Percentiles rank a stretch among this genome's conserved stretches.
phyloP scores from a whole-genome alignment of 805 yeast genomes.

The Wickerhamomyces queroliae region DNA sequence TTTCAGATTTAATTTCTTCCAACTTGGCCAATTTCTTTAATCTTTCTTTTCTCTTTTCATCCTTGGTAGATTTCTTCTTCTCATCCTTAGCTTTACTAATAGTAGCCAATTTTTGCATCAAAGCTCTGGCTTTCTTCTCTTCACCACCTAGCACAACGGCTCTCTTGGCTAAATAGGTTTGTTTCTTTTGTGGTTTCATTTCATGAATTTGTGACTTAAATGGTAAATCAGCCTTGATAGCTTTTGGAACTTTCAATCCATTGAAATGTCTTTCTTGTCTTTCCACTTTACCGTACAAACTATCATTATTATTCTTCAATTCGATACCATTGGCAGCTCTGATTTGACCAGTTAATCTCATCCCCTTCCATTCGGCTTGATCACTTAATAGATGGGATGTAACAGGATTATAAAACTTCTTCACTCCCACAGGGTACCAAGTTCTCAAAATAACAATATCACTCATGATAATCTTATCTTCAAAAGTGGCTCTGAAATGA shows the following conservation, averaged over 20 bases:
- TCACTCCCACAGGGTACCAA: constrained; percentile 93
- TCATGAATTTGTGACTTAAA: constrained; percentile 86
- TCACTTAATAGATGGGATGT: constrained; percentile 76
- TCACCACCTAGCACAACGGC: constrained; percentile 92
- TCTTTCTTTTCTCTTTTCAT: constrained; percentile 68
- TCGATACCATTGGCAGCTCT: constrained; percentile 68
- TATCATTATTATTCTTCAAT: constrained; percentile 52
- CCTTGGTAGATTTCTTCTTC: constrained; percentile 67
- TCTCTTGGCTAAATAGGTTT: constrained; percentile 79
- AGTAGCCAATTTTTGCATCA: constrained; percentile 83
- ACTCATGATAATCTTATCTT: constrained; percentile 87
- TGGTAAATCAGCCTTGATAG: constrained; percentile 74
- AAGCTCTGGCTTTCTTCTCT: constrained; percentile 86
- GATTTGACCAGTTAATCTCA: constrained; percentile 92
- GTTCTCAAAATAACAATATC: constrained; percentile 88
- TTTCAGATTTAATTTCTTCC: constrained; percentile 64
- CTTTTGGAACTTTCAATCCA: constrained; percentile 78
- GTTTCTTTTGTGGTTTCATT: constrained; percentile 83
- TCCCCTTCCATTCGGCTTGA: constrained; percentile 91
- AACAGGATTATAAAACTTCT: constrained; percentile 92
- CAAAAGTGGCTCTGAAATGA: constrained; percentile 92
- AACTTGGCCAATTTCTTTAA: constrained; percentile 70
- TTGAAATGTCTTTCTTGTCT: constrained; percentile 82
- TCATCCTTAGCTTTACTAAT: constrained; percentile 80
- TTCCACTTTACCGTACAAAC: constrained; percentile 65